Evolutionary conservation across 2,329 filamentous ascomycete species (phyloP).

Genomic region (Colletotrichum paranaense): DNA sequence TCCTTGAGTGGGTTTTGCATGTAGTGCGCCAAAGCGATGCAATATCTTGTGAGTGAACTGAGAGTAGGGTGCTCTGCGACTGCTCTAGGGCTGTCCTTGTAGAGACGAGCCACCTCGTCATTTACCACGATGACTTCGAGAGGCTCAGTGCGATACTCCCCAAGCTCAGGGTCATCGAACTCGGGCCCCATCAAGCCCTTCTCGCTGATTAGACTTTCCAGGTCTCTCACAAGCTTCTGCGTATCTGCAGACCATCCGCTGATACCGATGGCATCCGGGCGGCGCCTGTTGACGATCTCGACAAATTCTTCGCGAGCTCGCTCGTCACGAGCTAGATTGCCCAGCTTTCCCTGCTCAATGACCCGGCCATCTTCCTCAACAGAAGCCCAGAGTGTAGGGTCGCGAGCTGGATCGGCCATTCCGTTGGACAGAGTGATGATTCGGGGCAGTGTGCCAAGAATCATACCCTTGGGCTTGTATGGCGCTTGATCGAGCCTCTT

Average conservation of each 20-base stretch:
- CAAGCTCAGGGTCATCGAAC: slow-evolving; percentile 83
- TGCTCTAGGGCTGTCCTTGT: slow-evolving; percentile 89
- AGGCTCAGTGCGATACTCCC: slow-evolving; percentile 79
- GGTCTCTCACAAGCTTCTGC: slow-evolving; percentile 82
- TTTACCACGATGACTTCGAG: slow-evolving; percentile 93
- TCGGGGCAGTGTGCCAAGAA: slow-evolving; percentile 86
- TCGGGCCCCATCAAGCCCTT: slow-evolving; percentile 82
- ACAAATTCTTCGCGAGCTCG: slow-evolving; percentile 76
- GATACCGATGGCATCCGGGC: slow-evolving; percentile 90
- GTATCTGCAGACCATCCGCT: slow-evolving; percentile 91
- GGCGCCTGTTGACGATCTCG: slow-evolving; percentile 81
- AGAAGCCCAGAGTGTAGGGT: slow-evolving; percentile 91
- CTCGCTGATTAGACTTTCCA: slow-evolving; percentile 82
- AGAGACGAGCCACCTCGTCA: slow-evolving; percentile 95
- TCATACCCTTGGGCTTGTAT: slow-evolving; percentile 93
- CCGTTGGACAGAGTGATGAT: slow-evolving; percentile 91
- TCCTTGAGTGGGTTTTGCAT: slow-evolving; percentile 97
- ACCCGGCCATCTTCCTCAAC: slow-evolving; percentile 93
- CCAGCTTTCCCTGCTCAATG: slow-evolving; percentile 88
- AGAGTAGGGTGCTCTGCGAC: slow-evolving; percentile 84
- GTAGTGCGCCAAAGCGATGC: slow-evolving; percentile 88
- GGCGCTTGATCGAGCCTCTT: slow-evolving; percentile 94
- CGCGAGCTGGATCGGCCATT: slow-evolving; percentile 76
- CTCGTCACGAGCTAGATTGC: slow-evolving; percentile 79
- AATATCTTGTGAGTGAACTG: slow-evolving; percentile 85